phyloP scores from a whole-genome alignment of 306 rosid genomes.

The Abrus precatorius region DNA sequence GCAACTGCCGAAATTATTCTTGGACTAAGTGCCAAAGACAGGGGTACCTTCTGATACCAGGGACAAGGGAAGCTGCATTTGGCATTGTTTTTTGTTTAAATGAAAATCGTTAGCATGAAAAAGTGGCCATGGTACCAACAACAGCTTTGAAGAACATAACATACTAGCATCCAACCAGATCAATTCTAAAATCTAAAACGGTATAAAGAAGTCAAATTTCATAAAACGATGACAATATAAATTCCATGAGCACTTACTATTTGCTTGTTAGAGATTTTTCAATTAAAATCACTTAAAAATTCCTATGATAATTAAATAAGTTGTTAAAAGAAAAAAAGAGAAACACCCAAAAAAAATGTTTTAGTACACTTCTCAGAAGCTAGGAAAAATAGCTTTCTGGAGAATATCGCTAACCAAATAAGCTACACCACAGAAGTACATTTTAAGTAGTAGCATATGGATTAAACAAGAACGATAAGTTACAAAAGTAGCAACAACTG shows the following conservation, averaged over 20 bases:
- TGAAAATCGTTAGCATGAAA: constrained; percentile 33
- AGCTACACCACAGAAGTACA: too few relatives aligned
- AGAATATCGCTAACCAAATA: neutral
- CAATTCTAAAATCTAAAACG: neutral
- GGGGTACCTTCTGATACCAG: constrained; percentile 58
- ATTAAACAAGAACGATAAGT: neutral
- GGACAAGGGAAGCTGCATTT: constrained; percentile 54
- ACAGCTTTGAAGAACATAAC: constrained; percentile 31
- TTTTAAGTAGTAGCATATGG: neutral
- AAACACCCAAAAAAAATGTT: neutral
- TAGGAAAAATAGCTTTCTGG: neutral
- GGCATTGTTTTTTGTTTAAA: constrained; percentile 10
- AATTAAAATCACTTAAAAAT: neutral
- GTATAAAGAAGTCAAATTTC: constrained; percentile 4
- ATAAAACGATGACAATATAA: neutral
- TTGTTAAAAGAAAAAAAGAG: neutral
- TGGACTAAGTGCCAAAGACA: constrained; percentile 59
- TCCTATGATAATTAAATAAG: neutral
- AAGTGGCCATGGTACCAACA: neutral
- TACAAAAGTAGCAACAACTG: neutral
- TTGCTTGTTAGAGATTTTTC: neutral
- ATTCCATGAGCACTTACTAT: neutral
- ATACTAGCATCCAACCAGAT: constrained; percentile 2
- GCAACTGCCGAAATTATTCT: constrained; percentile 58
- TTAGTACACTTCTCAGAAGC: neutral